Evolutionary conservation across 176 grass and related monocot species (phyloP).

Genomic region (Elymus sibiricus): DNA sequence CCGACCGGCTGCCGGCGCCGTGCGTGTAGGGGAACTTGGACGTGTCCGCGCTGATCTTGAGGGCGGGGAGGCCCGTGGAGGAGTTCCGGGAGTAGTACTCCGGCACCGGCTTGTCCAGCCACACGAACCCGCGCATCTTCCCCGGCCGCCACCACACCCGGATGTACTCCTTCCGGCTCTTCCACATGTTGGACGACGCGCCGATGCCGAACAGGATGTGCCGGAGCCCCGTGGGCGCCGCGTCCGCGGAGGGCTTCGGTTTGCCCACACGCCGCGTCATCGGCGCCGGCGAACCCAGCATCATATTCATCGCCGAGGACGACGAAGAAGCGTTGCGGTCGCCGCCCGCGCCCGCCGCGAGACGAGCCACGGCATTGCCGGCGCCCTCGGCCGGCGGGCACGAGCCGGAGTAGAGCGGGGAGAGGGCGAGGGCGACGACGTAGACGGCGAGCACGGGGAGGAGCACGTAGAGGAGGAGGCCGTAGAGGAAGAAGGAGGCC

Average conservation of each 20-base stretch:
- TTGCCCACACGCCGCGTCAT: neutral
- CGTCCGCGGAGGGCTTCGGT: neutral
- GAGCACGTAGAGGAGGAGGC: constrained; percentile 11
- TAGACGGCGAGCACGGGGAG: neutral
- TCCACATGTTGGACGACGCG: constrained; percentile 42
- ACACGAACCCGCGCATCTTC: constrained; percentile 44
- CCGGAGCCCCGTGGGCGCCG: constrained; percentile 27
- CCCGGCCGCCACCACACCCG: constrained; percentile 14
- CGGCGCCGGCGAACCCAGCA: neutral
- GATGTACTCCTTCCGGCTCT: constrained; percentile 21
- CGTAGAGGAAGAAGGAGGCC: constrained; percentile 17
- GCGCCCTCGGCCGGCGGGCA: neutral
- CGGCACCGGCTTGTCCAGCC: constrained; percentile 43
- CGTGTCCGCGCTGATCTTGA: constrained; percentile 35
- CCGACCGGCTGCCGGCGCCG: constrained; percentile 35
- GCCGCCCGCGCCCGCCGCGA: neutral
- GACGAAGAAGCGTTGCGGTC: neutral
- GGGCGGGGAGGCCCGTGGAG: constrained; percentile 20
- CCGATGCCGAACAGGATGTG: constrained; percentile 59
- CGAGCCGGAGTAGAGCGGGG: neutral
- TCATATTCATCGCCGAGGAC: neutral
- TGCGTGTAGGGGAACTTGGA: constrained; percentile 44
- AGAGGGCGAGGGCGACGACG: neutral
- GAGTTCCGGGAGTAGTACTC: constrained; percentile 17
- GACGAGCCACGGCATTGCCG: neutral